Evolutionary conservation across 2,329 filamentous ascomycete species (phyloP), one percentile per base, ranked within the genome.

Genomic region (Xylaria sp.): DNA sequence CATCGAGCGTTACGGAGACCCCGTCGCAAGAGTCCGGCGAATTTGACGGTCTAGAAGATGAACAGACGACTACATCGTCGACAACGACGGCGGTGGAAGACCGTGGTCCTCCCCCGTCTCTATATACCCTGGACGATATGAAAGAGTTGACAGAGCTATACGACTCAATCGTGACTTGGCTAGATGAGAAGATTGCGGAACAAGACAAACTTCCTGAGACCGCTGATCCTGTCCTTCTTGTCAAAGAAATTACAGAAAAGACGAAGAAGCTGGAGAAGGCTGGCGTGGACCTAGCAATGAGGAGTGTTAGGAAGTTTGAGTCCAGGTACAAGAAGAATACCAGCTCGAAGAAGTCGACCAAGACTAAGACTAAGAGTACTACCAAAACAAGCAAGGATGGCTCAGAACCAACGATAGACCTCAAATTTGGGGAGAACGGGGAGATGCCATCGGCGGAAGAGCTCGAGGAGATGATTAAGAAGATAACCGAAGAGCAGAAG

Each of bases 11-110:
- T 20, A 80, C 83, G 1, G 76, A 86, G 5, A 81, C 86, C 17
- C 81, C 85, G 1, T 77, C 85, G 1, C 78, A 84, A 13, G 69
- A 76, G 22, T 68, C 77, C 11, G 84, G 82, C 44, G 87, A 88
- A 2, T 89, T 92, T 73, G 92, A 89, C 38, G 91, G 89, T n/a
- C 87, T 96, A 0, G 94, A 97, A 69, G 93, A 96, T 58, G 91
- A 93, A 25, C 80, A 82, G 15, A 75, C 77, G 7, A 76, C 76
- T 2, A 74, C 76, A 38, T 76, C 78, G 22, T 73, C 77, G 4
- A 76, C 75, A 73, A 86, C 77, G 72, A 81, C 78, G 51, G 79
- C 77, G 47, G 81, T 82, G 75, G 83, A 86, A 58, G 81, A 85
- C 49, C 78, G 80, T 58, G 86, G 87, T 0, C 85, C 88, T 20